These are phyloP conservation scores for Polytrichum commune DNA, from an alignment of 225 moss, liverwort and hornwort genomes.

Conservation along the genomic window DNA sequence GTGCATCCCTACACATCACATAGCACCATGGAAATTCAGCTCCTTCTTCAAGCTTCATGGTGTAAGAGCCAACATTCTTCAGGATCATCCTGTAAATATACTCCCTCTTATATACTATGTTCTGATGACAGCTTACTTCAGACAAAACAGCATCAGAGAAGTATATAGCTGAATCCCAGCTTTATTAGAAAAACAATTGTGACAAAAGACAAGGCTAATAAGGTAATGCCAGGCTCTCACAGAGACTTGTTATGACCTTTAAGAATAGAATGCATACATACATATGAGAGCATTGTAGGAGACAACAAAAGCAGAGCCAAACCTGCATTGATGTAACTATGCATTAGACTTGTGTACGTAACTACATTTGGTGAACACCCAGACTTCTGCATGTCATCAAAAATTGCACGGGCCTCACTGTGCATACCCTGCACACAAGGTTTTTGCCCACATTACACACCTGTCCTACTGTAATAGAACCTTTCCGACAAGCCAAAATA, in stretches of 20 bases:
- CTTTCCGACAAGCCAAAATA: not conserved
- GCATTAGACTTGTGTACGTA: conserved; percentile 75
- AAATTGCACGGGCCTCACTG: conserved; percentile 50
- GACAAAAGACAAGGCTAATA: not conserved
- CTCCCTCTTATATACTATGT: conserved; percentile 8
- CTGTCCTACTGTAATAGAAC: not conserved
- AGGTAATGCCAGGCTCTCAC: too few relatives aligned
- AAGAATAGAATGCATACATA: too few relatives aligned
- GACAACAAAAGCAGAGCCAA: not conserved
- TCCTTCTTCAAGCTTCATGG: too few relatives aligned
- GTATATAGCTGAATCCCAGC: too few relatives aligned
- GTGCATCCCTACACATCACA: conserved; percentile 50
- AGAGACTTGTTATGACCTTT: too few relatives aligned
- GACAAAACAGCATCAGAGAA: too few relatives aligned
- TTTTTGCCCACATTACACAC: not conserved
- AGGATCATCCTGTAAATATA: not conserved
- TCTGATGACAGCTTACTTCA: not conserved
- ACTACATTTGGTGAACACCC: conserved; percentile 77
- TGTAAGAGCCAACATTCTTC: too few relatives aligned
- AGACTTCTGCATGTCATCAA: conserved; percentile 65
- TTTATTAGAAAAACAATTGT: conserved; percentile 5
- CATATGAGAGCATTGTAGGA: too few relatives aligned
- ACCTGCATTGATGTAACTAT: conserved; percentile 80
- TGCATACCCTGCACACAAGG: conserved; percentile 60
- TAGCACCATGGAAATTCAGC: not conserved